phyloP scores from a whole-genome alignment of 169 alveolate species.

The Plasmodium sp. region DNA sequence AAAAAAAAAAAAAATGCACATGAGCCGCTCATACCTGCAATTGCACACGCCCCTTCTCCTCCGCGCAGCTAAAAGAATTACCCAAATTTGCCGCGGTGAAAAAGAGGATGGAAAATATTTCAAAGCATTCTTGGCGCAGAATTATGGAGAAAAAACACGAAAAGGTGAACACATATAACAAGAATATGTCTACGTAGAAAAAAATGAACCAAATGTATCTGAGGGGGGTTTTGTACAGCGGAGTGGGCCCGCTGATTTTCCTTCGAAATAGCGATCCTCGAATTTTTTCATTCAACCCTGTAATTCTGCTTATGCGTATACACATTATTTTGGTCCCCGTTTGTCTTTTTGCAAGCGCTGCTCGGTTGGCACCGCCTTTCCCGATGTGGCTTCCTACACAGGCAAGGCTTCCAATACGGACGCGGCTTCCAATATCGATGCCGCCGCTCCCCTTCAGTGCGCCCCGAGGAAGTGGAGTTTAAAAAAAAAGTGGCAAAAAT shows the following conservation, averaged over 20 bases:
- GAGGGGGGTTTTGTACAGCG: conserved; percentile 68
- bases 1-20: neutral
- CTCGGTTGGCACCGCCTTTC: neutral
- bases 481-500: neutral
- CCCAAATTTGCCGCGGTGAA: conserved; percentile 41
- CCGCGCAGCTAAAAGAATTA: neutral
- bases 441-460: neutral
- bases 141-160: conserved; percentile 44
- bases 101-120: conserved; percentile 20
- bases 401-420: neutral
- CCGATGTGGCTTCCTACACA: neutral
- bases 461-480: neutral
- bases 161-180: conserved; percentile 33
- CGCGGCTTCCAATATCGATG: neutral
- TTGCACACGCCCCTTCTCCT: neutral
- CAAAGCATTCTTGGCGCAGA: conserved; percentile 52
- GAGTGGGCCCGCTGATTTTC: conserved; percentile 71
- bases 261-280: conserved; percentile 46
- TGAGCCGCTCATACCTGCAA: neutral
- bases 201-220: conserved; percentile 62
- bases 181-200: conserved; percentile 44
- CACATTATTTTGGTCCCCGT: neutral
- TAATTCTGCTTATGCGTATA: conserved; percentile 1
- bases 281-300: conserved; percentile 40
- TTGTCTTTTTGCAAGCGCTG: neutral